Evolutionary conservation across 176 grass and related monocot species (phyloP).

Genomic region (Cenchrus americanus): DNA sequence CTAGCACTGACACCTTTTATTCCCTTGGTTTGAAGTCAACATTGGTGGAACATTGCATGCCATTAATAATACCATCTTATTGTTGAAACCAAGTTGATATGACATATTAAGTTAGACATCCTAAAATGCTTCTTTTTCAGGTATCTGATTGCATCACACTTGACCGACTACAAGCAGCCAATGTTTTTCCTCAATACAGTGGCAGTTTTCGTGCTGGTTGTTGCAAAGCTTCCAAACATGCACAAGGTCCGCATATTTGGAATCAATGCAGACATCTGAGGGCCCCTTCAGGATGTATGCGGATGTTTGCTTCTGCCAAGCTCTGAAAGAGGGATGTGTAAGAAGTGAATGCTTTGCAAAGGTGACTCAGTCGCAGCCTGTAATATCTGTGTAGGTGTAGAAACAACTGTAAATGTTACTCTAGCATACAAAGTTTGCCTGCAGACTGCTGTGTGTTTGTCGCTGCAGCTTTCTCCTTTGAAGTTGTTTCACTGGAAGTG

Average conservation of each 20-base stretch:
- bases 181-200: constrained; percentile 79
- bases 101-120: neutral
- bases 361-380: neutral
- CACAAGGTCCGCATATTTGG: constrained; percentile 90
- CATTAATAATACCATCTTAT: neutral
- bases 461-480: neutral
- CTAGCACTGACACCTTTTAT: neutral
- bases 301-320: neutral
- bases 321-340: neutral
- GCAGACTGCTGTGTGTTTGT: constrained; percentile 14
- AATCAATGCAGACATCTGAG: constrained; percentile 80
- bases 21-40: neutral
- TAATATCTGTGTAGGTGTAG: constrained; percentile 33
- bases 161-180: constrained; percentile 78
- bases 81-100: neutral
- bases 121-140: constrained; percentile 36
- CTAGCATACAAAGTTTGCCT: constrained; percentile 14
- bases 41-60: neutral
- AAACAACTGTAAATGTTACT: constrained; percentile 44
- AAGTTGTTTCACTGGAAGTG: neutral
- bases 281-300: neutral
- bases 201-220: constrained; percentile 63
- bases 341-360: neutral
- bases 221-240: constrained; percentile 81
- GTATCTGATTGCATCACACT: constrained; percentile 81